These are phyloP conservation scores for Clarireedia paspali DNA, from an alignment of 2,329 filamentous ascomycete genomes.

Conservation along the genomic window DNA sequence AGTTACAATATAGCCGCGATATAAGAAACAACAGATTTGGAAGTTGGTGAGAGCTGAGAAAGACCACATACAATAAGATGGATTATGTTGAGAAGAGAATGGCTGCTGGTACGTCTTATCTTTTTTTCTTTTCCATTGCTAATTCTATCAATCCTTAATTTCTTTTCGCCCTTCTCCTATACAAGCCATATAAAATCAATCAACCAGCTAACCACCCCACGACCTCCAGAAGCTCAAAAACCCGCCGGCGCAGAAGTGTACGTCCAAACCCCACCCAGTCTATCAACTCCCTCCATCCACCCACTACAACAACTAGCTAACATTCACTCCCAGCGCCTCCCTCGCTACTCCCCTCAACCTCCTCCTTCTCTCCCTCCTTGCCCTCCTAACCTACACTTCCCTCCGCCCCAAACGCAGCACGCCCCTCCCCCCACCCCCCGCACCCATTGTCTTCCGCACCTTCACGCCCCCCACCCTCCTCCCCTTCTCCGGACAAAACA, in stretches of 20 bases:
- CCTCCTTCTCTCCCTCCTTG: constrained; percentile 47
- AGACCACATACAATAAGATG: constrained; percentile 14
- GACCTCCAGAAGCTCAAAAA: constrained; percentile 24
- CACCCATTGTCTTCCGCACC: constrained; percentile 55
- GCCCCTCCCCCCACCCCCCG: constrained; percentile 42
- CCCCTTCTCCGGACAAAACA: constrained; percentile 71
- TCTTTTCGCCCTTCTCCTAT: neutral
- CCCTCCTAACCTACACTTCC: constrained; percentile 51
- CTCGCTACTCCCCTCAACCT: constrained; percentile 52
- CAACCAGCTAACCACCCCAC: constrained; percentile 8
- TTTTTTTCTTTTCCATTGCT: no score
- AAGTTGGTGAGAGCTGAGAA: neutral
- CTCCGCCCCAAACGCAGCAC: constrained; percentile 42
- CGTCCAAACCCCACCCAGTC: neutral
- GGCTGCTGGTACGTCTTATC: constrained; percentile 21
- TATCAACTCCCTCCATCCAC: neutral
- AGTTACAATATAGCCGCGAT: neutral
- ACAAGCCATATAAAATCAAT: neutral
- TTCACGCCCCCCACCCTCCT: constrained; percentile 77
- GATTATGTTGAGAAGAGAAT: constrained; percentile 31
- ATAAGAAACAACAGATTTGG: no score
- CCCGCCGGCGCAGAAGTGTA: constrained; percentile 27
- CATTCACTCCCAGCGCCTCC: constrained; percentile 13
- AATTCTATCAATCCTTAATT: neutral
- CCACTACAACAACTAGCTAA: neutral